These are phyloP conservation scores for Cercospora beticola DNA, from an alignment of 2,329 filamentous ascomycete species.

Conservation along the genomic window DNA sequence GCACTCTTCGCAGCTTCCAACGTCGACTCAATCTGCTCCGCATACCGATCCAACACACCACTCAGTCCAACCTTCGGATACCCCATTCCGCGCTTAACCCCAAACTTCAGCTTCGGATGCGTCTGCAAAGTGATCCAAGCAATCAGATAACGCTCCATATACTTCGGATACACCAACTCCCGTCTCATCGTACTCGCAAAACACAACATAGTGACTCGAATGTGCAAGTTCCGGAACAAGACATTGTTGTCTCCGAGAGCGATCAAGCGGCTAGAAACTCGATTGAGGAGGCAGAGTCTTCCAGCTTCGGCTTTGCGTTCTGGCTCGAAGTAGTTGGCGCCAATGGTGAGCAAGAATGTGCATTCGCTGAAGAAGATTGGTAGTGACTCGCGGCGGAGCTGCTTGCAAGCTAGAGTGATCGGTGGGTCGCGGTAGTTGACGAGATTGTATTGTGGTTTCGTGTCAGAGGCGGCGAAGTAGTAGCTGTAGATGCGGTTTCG, in stretches of 20 bases:
- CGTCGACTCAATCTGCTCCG: not conserved
- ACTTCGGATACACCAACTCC: not conserved
- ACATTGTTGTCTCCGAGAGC: not conserved
- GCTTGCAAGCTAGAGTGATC: slow-evolving; percentile 7
- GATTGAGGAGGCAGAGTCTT: not conserved
- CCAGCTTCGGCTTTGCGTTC: slow-evolving; percentile 1
- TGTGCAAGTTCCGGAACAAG: slow-evolving; percentile 8
- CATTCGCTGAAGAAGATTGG: slow-evolving; percentile 11
- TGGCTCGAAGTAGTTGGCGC: slow-evolving; percentile 6
- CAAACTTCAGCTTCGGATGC: not conserved
- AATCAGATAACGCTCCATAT: not conserved
- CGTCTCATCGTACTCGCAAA: not conserved
- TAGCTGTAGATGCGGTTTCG: slow-evolving; percentile 10
- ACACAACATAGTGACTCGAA: not conserved
- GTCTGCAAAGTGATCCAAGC: slow-evolving; percentile 5
- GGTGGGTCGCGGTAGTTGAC: slow-evolving; percentile 5
- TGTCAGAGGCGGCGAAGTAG: not conserved
- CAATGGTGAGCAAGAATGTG: slow-evolving; percentile 9
- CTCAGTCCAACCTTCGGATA: not conserved
- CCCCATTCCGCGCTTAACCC: not conserved
- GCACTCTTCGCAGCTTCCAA: not conserved
- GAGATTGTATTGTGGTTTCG: not conserved
- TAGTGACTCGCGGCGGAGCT: slow-evolving; percentile 3
- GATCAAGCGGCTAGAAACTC: not conserved
- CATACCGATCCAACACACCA: not conserved